phyloP scores from a whole-genome alignment of 129 eudicot genomes.

The Centella asiatica region DNA sequence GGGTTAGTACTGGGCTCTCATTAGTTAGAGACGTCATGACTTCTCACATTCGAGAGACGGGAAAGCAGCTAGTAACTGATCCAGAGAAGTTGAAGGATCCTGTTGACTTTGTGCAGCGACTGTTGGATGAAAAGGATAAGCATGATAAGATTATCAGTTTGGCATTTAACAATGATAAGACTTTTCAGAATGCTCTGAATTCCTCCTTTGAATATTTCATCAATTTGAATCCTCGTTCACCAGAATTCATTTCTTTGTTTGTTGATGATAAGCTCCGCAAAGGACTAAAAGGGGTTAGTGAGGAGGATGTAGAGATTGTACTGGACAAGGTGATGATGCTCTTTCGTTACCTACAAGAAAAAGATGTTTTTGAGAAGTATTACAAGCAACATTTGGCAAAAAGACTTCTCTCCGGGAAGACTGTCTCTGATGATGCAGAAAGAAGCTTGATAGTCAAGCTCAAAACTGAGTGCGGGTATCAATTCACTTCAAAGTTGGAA shows the following conservation, averaged over 20 bases:
- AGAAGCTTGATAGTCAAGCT: conserved; percentile 45
- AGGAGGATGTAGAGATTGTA: conserved; percentile 42
- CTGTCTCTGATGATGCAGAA: conserved; percentile 51
- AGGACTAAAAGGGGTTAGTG: conserved; percentile 55
- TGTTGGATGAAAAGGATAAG: conserved; percentile 52
- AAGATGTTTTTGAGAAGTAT: conserved; percentile 52
- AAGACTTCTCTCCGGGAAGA: conserved; percentile 39
- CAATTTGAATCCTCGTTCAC: conserved; percentile 50
- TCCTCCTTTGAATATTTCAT: conserved; percentile 57
- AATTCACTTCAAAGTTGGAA: conserved; percentile 51
- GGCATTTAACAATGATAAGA: conserved; percentile 50
- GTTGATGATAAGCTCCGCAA: conserved; percentile 56
- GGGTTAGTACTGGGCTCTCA: conserved; percentile 37
- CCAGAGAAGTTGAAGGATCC: conserved; percentile 59
- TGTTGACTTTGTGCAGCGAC: conserved; percentile 56
- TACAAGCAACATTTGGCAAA: conserved; percentile 58
- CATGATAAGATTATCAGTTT: conserved; percentile 42
- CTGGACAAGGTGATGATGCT: conserved; percentile 62
- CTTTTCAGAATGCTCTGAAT: conserved; percentile 59
- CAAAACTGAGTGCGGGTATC: conserved; percentile 59
- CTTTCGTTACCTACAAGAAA: conserved; percentile 54
- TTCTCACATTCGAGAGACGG: conserved; percentile 52
- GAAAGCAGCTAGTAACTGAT: conserved; percentile 56
- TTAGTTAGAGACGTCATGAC: conserved; percentile 49
- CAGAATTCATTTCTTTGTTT: conserved; percentile 59